Percentiles rank a stretch among this genome's conserved stretches.
These are phyloP conservation scores for Jatropha multifida DNA, from an alignment of 441 rosid species.

Conservation along the genomic window DNA sequence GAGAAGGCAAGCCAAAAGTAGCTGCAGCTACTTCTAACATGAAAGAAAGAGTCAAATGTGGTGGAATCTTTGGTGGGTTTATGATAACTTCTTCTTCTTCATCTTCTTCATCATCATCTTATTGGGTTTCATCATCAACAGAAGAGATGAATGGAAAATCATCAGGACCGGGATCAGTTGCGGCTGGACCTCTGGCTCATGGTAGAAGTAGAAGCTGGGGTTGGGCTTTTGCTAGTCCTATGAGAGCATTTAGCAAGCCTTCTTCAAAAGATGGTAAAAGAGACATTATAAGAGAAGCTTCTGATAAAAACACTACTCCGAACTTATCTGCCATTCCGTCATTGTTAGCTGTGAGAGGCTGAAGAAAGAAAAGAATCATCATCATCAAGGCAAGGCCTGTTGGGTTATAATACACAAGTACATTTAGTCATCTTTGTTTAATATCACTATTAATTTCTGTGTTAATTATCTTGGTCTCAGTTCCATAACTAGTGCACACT, in stretches of 20 bases:
- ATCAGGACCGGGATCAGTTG: conserved; percentile 40
- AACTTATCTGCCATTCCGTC: conserved; percentile 75
- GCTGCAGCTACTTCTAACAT: conserved; percentile 33
- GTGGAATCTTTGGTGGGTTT: conserved; percentile 93
- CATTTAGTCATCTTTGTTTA: conserved; percentile 30
- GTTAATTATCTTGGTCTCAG: conserved; percentile 16
- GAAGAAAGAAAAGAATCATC: neutral
- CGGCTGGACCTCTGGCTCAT: conserved; percentile 56
- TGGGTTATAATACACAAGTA: conserved; percentile 25
- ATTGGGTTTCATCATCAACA: conserved; percentile 66
- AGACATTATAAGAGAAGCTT: conserved; percentile 47
- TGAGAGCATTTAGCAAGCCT: conserved; percentile 71
- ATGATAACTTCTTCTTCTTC: conserved; percentile 73
- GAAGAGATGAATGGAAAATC: conserved; percentile 48
- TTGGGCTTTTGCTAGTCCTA: conserved; percentile 90
- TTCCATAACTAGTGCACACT: conserved; percentile 19
- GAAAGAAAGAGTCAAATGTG: conserved; percentile 77
- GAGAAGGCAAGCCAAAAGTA: conserved; percentile 73
- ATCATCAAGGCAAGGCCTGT: neutral
- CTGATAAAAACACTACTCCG: conserved; percentile 49
- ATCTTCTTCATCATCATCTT: conserved; percentile 71
- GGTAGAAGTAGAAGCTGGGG: conserved; percentile 69
- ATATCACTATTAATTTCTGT: conserved; percentile 7
- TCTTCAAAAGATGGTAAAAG: conserved; percentile 52
- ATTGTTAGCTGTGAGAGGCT: conserved; percentile 62